Base-by-base conservation (phyloP, 2,329 filamentous ascomycete genomes). In the Acrodontium crateriforme region DNA sequence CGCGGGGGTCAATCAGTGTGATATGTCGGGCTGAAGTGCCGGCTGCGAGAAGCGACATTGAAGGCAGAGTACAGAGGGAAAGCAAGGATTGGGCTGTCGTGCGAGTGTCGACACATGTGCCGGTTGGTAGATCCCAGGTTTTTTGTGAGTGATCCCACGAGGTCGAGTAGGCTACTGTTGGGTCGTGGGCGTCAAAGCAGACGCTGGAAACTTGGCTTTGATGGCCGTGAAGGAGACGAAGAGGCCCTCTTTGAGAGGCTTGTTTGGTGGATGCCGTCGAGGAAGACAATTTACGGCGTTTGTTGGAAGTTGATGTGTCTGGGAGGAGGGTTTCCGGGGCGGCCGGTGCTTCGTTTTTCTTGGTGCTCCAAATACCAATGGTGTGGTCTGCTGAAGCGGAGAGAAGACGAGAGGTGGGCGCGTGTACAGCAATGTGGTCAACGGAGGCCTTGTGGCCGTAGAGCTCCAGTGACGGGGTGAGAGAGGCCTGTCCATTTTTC, bases 101-200 rank as follows among this genome's bases (percentile, higher is more conserved):
- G 31, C 89, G 68, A 3, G 81, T 82, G 49, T 82, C 81, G 22
- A 95, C 83, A 34, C 81, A 70, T 16, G 65, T 62, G 30, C 71
- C 66, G 1, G 87, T 94, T 0, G 84, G 76, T 25, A 98, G 67
- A 60, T 98, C 89, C 60, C 92, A 79, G 0, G 89, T 95, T 39
- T 78, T 77, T 42, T 95, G 63, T 1, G 80, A 80, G 63, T 93
- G 85, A 60, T 98, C 91, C 60, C 81, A 79, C 11, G 84, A 92
- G 13, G 76, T 74, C 1, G 83, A 87, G 63, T 98, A 95, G 25
- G 80, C 87, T 21, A 94, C 82, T 9, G 82, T 93, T 8, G 74
- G 59, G 56, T 95, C 87, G 29, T 72, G 67, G 4, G 77, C 77
- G 55, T 92, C 82, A 62, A 98, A 95, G 25, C 83, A 67, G 19